phyloP scores from a whole-genome alignment of 2,329 filamentous ascomycete species.

The Fonsecaea pedrosoi region DNA sequence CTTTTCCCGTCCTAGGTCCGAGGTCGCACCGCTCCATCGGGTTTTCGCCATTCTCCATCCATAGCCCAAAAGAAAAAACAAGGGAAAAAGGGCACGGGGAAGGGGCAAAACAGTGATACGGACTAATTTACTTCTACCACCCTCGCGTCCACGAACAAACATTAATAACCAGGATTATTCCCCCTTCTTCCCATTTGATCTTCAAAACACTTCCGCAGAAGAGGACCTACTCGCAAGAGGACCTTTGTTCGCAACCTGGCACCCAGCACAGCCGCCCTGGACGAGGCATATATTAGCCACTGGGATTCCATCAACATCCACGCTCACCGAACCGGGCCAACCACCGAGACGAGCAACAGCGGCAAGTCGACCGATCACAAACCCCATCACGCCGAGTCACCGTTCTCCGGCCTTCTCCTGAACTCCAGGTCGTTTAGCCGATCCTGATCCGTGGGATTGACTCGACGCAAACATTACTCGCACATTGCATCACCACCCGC shows the following conservation, averaged over 20 bases:
- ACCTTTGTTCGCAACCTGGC: not conserved
- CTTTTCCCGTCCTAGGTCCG: constrained; percentile 20
- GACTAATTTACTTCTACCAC: constrained; percentile 23
- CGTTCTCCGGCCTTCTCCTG: constrained; percentile 13
- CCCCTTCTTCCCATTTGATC: not conserved
- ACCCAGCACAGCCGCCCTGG: constrained; percentile 14
- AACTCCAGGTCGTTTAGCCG: constrained; percentile 22
- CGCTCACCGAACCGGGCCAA: constrained; percentile 14
- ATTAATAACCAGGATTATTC: constrained; percentile 22
- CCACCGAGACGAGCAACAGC: constrained; percentile 8
- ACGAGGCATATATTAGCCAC: constrained; percentile 23
- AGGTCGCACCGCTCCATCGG: constrained; percentile 34
- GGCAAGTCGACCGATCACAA: constrained; percentile 30
- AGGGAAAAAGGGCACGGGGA: constrained; percentile 30
- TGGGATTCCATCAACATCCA: constrained; percentile 14
- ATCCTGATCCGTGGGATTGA: constrained; percentile 8
- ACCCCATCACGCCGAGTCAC: constrained; percentile 30
- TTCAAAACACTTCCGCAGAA: constrained; percentile 10
- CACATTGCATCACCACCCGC: constrained; percentile 36
- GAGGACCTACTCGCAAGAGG: too few relatives aligned
- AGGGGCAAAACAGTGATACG: constrained; percentile 26
- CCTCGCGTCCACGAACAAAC: constrained; percentile 12
- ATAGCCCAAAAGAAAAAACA: constrained; percentile 5
- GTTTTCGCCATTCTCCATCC: constrained; percentile 27
- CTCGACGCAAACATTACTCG: constrained; percentile 14